Percentiles rank a stretch among this genome's conserved stretches.
These are phyloP conservation scores for Neoboletus magnificus DNA, from an alignment of 768 basidiomycete genomes.

Conservation along the genomic window DNA sequence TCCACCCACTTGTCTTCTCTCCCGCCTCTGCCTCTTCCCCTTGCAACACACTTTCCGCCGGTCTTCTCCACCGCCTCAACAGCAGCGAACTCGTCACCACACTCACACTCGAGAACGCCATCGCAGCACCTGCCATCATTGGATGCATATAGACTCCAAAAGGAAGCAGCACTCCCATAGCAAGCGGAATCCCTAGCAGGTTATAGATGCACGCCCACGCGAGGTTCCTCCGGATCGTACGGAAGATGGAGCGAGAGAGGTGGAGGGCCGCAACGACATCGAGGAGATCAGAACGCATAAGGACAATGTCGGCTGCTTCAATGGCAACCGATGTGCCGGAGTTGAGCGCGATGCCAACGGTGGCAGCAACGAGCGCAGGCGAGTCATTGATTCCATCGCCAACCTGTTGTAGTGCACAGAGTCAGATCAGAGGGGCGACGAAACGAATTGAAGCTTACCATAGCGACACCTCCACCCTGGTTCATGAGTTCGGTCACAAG, in stretches of 20 bases:
- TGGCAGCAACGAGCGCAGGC: conserved; percentile 92
- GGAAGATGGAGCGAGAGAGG: conserved; percentile 84
- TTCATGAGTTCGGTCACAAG: conserved; percentile 79
- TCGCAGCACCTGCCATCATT: conserved; percentile 97
- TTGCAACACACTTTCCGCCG: conserved; percentile 66
- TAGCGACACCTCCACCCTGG: conserved; percentile 79
- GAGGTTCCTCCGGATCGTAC: conserved; percentile 88
- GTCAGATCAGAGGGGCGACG: not conserved
- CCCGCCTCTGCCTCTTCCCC: conserved; percentile 38
- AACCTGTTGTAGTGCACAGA: conserved; percentile 49
- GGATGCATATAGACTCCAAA: conserved; percentile 92
- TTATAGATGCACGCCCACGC: conserved; percentile 97
- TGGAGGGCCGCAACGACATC: conserved; percentile 97
- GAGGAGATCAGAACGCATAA: conserved; percentile 94
- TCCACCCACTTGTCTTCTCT: conserved; percentile 29
- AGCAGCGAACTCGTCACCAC: conserved; percentile 90
- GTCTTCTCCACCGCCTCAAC: conserved; percentile 81
- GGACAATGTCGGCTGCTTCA: conserved; percentile 96
- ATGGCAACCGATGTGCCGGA: conserved; percentile 97
- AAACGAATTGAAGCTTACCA: conserved; percentile 53
- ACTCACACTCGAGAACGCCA: conserved; percentile 97
- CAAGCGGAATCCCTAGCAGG: conserved; percentile 88
- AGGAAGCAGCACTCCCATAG: conserved; percentile 95
- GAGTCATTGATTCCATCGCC: conserved; percentile 99
- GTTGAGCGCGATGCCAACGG: conserved; percentile 94